Evolutionary conservation across 139 green algal genomes (phyloP).

Genomic region (Chlamydomonas urium): DNA sequence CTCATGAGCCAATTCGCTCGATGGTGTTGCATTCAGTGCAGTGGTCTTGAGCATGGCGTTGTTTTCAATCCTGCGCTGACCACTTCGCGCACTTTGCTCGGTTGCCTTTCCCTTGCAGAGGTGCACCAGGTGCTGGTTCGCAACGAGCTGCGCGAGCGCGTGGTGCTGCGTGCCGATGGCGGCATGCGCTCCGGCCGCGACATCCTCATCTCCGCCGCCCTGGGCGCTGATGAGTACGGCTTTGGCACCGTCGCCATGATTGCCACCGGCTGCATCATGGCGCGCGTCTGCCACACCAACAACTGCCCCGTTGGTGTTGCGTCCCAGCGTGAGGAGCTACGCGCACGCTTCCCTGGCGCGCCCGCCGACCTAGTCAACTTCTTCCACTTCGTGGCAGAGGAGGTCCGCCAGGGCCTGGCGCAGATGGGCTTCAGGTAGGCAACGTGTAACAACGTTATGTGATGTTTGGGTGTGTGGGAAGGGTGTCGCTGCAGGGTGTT

Average conservation of each 20-base stretch:
- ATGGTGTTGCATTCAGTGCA: too few relatives aligned
- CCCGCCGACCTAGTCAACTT: constrained; percentile 95
- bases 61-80: too few relatives aligned
- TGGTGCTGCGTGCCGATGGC: constrained; percentile 90
- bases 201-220: constrained; percentile 81
- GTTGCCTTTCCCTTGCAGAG: too few relatives aligned
- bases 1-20: too few relatives aligned
- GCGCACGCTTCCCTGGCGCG: constrained; percentile 91
- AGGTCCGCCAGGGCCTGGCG: constrained; percentile 79
- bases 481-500: too few relatives aligned
- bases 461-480: too few relatives aligned
- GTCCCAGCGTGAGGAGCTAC: constrained; percentile 94
- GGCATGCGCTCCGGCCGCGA: constrained; percentile 90
- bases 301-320: constrained; percentile 99
- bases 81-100: too few relatives aligned
- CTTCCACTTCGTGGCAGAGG: constrained; percentile 94
- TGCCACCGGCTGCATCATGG: constrained; percentile 98
- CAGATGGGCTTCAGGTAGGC: constrained; percentile 56
- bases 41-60: too few relatives aligned
- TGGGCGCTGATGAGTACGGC: constrained; percentile 96
- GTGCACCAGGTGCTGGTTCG: constrained; percentile 62
- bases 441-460: too few relatives aligned
- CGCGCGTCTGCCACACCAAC: constrained; percentile 99
- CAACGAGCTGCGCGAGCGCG: constrained; percentile 93
- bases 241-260: constrained; percentile 99